Evolutionary conservation across 305 asterid genomes (phyloP), one percentile per base, ranked within the genome.

Genomic region (Fraxinus sp.): DNA sequence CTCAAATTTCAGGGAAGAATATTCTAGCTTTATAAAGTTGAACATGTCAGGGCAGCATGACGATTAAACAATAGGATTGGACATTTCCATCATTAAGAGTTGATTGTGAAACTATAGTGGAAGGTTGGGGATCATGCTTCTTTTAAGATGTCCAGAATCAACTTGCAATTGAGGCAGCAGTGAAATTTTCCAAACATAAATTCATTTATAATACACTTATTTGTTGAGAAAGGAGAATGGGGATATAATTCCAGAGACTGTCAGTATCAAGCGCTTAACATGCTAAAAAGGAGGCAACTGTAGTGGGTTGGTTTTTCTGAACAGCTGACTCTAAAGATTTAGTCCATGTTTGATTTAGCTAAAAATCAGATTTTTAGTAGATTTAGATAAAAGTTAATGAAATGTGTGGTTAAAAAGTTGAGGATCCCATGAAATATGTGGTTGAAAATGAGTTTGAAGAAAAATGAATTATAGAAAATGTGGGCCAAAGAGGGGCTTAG

Each of bases 91-190:
- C 74, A 24, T 66, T 66, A 32, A 28, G 18, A 26, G 36, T 66
- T 9, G 37, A 28, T 66, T 66, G 36, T 26, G 74, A 28, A 28
- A 66, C 74, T 26, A 66, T 66, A 26, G 3, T 4, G 37, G 18
- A 66, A 62, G 71, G 71, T 59, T 20, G 32, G 36, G 74, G 35
- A 13, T 66, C 74, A 26, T 26, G 74, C 36, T 66, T 28, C 36
- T 5, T 66, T 66, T 66, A 66, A 66, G 36, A 28, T 32, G 74
- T 66, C 26, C 18, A 66, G 74, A 66, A 66, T 26, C 37, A 66
- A 66, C 74, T 66, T 66, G 37, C 74, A 26, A 66, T 66, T 66
- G 73, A 66, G 36, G 74, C 74, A 66, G 10, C 74, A 66, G 36
- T 66, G 74, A 66, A 66, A 26, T 66, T 66, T 66, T 44, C 49